Conservation (phyloP, 2,329 filamentous ascomycete species). For the Fusarium euwallaceae region DNA sequence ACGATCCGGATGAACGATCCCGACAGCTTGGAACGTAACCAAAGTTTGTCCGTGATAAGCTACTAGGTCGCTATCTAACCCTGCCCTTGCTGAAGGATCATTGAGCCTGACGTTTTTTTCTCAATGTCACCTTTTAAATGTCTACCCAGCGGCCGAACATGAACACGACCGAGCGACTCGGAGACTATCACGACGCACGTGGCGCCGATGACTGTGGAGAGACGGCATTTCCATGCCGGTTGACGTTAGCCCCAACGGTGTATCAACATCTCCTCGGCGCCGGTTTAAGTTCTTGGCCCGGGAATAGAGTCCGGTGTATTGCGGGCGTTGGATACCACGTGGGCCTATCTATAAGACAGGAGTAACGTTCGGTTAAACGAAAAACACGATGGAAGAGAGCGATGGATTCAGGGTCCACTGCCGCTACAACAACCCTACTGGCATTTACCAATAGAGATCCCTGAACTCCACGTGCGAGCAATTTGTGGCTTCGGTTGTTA, state of each 20-base stretch:
- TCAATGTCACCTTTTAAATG: neutral
- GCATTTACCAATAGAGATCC: neutral
- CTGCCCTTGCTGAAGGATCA: neutral
- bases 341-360: neutral
- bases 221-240: neutral
- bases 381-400: neutral
- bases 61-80: neutral
- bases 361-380: neutral
- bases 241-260: neutral
- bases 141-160: neutral
- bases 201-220: neutral
- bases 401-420: constrained; percentile 3
- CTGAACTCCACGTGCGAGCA: neutral
- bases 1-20: neutral
- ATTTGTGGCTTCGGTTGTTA: neutral
- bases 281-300: neutral
- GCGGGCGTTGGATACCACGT: neutral
- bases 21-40: constrained; percentile 10
- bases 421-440: neutral
- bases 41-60: constrained; percentile 2
- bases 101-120: neutral
- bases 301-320: neutral
- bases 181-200: neutral
- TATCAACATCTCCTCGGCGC: neutral
- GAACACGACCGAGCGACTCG: neutral